A percentile compares a stretch with the other conserved stretches of the same genome.
Evolutionary conservation across 768 basidiomycete species (phyloP).

Genomic region (Amanita subjunquillea): DNA sequence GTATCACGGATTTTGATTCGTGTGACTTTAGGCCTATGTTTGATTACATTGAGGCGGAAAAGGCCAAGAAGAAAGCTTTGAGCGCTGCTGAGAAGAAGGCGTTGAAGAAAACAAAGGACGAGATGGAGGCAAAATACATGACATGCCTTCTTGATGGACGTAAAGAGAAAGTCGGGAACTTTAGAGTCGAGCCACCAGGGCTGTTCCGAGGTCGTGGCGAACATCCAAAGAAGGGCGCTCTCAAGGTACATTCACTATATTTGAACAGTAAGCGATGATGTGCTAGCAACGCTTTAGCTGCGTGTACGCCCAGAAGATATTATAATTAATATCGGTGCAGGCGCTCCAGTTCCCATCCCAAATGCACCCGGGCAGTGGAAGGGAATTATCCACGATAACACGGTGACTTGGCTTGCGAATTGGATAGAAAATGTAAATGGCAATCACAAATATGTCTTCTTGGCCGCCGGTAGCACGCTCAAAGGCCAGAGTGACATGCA

Average conservation of each 20-base stretch:
- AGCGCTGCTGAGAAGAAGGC: constrained; percentile 85
- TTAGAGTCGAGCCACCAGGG: constrained; percentile 97
- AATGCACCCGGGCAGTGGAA: constrained; percentile 94
- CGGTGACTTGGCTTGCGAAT: constrained; percentile 97
- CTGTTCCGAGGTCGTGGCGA: constrained; percentile 96
- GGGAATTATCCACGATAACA: constrained; percentile 80
- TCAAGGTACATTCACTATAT: constrained; percentile 54
- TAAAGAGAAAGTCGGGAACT: constrained; percentile 97
- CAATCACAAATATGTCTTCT: constrained; percentile 94
- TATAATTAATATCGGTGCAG: constrained; percentile 85
- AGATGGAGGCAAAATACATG: constrained; percentile 74
- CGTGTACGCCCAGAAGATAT: constrained; percentile 94
- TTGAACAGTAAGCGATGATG: neutral
- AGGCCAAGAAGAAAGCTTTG: constrained; percentile 86
- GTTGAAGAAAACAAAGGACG: constrained; percentile 77
- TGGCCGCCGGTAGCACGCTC: constrained; percentile 93
- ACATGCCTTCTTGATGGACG: constrained; percentile 89
- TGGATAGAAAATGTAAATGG: constrained; percentile 99
- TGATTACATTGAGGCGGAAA: constrained; percentile 86
- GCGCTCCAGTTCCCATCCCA: constrained; percentile 66
- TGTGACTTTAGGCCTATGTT: constrained; percentile 97
- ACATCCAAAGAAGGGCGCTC: constrained; percentile 92
- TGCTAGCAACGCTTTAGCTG: constrained; percentile 31
- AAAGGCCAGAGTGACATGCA: constrained; percentile 97
- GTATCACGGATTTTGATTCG: constrained; percentile 62